Evolutionary conservation across 331 rosid genomes (phyloP).

Genomic region (Malus hybrid): DNA sequence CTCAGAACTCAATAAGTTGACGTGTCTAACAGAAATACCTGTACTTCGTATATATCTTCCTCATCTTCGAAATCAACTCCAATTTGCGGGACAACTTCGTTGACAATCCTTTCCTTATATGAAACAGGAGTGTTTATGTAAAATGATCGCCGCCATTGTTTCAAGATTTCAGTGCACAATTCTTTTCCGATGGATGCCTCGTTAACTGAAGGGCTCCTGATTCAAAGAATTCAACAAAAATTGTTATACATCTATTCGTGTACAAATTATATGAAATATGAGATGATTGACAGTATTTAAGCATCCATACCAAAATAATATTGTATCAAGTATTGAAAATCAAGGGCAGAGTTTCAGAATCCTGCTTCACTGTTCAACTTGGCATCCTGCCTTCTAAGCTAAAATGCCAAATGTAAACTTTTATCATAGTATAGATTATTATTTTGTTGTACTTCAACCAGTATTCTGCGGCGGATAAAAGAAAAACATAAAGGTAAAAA

Average conservation of each 20-base stretch:
- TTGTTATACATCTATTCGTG: neutral
- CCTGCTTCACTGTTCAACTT: neutral
- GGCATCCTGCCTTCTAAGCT: neutral
- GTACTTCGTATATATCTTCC: constrained; percentile 30
- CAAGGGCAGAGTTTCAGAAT: neutral
- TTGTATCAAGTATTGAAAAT: neutral
- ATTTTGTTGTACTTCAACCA: neutral
- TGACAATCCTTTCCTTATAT: constrained; percentile 26
- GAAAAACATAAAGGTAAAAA: neutral
- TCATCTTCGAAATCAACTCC: constrained; percentile 33
- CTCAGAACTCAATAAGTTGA: neutral
- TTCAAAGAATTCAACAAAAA: neutral
- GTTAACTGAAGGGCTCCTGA: constrained; percentile 27
- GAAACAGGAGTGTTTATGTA: constrained; percentile 27
- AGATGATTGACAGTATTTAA: neutral
- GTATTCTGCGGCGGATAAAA: neutral
- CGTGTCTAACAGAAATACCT: constrained; percentile 18
- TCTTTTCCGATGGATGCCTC: constrained; percentile 9
- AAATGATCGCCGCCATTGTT: constrained; percentile 16
- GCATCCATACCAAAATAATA: neutral
- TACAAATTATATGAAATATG: neutral
- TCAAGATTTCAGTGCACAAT: constrained; percentile 13
- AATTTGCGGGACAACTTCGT: constrained; percentile 13
- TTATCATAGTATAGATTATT: neutral
- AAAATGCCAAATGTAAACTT: neutral